Percentiles rank a stretch among this genome's conserved stretches.
Evolutionary conservation across 1,284 basidiomycete genomes (phyloP).

Genomic region (Pseudozyma pruni): DNA sequence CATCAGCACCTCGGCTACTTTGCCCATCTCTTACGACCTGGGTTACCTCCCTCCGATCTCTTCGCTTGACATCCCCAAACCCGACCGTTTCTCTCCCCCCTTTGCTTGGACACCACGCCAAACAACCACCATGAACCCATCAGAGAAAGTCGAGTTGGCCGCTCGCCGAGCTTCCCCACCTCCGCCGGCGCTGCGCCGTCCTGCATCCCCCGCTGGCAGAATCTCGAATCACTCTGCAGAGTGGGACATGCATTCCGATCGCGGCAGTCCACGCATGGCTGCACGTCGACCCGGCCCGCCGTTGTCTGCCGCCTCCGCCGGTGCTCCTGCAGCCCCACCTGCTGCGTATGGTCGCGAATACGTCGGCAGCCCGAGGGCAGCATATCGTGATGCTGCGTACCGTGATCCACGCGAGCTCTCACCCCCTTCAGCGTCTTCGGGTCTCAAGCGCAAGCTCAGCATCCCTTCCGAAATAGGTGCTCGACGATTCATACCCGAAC

Average conservation of each 20-base stretch:
- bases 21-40: slow-evolving; percentile 11
- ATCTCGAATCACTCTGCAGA: slow-evolving; percentile 44
- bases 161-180: slow-evolving; percentile 30
- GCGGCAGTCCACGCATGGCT: slow-evolving; percentile 33
- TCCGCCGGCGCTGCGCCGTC: slow-evolving; percentile 23
- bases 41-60: slow-evolving; percentile 25
- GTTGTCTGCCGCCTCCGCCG: slow-evolving; percentile 6
- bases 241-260: slow-evolving; percentile 39
- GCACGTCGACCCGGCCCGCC: slow-evolving; percentile 21
- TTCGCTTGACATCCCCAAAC: slow-evolving; percentile 12
- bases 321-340: slow-evolving; percentile 10
- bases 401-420: slow-evolving; percentile 44
- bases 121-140: slow-evolving; percentile 13
- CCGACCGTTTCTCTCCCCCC: slow-evolving; percentile 4
- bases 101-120: background rate
- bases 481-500: slow-evolving; percentile 17
- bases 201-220: slow-evolving; percentile 34
- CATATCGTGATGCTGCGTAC: slow-evolving; percentile 31
- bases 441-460: slow-evolving; percentile 39
- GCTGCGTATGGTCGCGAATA: slow-evolving; percentile 36
- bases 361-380: slow-evolving; percentile 23
- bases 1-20: slow-evolving; percentile 35
- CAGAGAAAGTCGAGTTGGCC: slow-evolving; percentile 18
- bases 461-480: slow-evolving; percentile 28
- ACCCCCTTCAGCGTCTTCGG: slow-evolving; percentile 8